Base-by-base conservation (phyloP, 2,329 filamentous ascomycete genomes). In the Capronia coronata region DNA sequence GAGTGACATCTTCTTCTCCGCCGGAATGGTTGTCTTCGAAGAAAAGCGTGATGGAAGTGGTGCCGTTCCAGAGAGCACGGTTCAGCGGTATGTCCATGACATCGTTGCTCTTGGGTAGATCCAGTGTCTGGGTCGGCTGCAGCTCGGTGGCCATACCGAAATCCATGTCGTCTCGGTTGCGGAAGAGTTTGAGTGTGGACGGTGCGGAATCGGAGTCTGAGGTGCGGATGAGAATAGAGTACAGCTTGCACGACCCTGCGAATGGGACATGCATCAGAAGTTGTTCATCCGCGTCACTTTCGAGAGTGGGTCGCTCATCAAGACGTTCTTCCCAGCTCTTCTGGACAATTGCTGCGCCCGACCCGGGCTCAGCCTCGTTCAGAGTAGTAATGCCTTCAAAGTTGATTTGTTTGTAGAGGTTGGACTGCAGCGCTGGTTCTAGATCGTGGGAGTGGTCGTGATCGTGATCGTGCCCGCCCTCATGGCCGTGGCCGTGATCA, bases 381-480 rank as follows among this genome's bases (percentile, higher is more conserved):
- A 96, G 72, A 0, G 91, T 93, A 30, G 75, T 80, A 55, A 98
- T 82, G 22, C 82, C 78, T 69, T 87, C 84, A 70, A 97, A 96
- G 66, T 90, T 81, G 68, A 98, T 89, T 66, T 95, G 86, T 57
- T 87, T 82, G 73, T 96, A 97, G 29, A 98, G 82, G 35, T 89
- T 88, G 61, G 83, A 84, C 68, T 97, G 91, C 13, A 96, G 75
- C 1, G 90, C 91, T 0, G 93, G 93, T 1, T 87, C 90, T 62
- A 95, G 80, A 72, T 97, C 91, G 72, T 97, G 87, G 40, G 80
- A 84, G 71, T 96, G 91, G 68, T 95, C 89, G 67, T 96, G 89
- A 35, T 73, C 78, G 51, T 76, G 75, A 59, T 80, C 76, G 58
- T 73, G 70, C 56, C 73, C 71, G 55, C 76, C 65, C 39, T 62